Evolutionary conservation across 768 basidiomycete genomes (phyloP), one percentile per base, ranked within the genome.

Genomic region (Obba rivulosa): DNA sequence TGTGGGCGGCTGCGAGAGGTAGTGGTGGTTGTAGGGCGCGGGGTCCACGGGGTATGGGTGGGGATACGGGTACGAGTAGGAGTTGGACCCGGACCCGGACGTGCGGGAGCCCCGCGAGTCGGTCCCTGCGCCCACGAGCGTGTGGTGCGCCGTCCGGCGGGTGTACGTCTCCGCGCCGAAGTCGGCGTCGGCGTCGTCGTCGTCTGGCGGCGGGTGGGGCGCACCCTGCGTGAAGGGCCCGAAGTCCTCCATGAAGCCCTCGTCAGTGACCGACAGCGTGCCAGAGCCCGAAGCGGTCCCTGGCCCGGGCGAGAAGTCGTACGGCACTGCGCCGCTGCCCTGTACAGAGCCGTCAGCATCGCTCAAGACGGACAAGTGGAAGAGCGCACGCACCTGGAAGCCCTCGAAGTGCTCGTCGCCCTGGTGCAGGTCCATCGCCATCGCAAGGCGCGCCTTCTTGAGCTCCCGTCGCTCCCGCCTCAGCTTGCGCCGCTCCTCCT

Each of bases 101-200:
- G 83, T 83, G 25, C 78, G 74, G 3, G 81, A 84, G 3, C 80
- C 81, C 49, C 81, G 79, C 0, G 83, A 85, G 21, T 74, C 77
- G 25, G 71, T 69, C 9, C 63, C 63, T 17, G 31, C 31, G 3
- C 58, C 62, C 2, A 67, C 60, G 0, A 59, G 63, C 14, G 66
- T 61, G 37, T 65, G 68, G 34, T 72, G 49, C 9, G 57, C 40
- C 20, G 59, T 46, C 2, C 58, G 54, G n/a, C 54, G 69, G 5
- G 75, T 57, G 60, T 85, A 85, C 10, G 75, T 50, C 36, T 69
- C 73, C 1, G 77, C 84, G 36, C 77, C 84, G 17, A 86, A 68
- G 63, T 87, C 84, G 11, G 75, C 78, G 20, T 75, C 74, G 0
- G 68, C 69, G 1, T 70, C 73, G 21, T 79, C 80, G 20, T 73